These are phyloP conservation scores for Stephania japonica DNA, from an alignment of 164 flowering plant genomes.

Conservation along the genomic window DNA sequence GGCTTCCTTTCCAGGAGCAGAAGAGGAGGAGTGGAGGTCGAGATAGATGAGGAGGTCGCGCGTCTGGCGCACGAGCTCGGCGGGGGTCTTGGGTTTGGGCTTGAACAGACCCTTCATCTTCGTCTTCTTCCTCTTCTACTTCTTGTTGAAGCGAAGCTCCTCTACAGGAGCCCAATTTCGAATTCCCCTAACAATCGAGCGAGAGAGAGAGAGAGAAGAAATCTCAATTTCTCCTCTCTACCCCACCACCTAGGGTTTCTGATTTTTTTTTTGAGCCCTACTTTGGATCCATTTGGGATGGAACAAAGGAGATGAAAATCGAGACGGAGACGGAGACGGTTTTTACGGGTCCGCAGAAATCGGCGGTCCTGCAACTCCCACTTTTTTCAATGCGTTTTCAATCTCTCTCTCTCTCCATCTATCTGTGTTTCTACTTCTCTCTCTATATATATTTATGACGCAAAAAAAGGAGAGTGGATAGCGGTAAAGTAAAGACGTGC, in stretches of 20 bases:
- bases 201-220: not conserved
- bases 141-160: not conserved
- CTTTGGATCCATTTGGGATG: not conserved
- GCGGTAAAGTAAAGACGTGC: too few species aligned
- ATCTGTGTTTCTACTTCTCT: too few species aligned
- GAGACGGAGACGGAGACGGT: not conserved
- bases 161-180: not conserved
- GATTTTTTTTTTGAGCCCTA: not conserved
- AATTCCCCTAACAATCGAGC: not conserved
- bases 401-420: not conserved
- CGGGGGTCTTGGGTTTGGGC: conserved; percentile 61
- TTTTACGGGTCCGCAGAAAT: not conserved
- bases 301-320: not conserved
- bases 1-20: conserved; percentile 25
- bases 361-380: not conserved
- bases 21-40: conserved; percentile 21
- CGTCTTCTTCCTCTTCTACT: not conserved
- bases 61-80: conserved; percentile 48
- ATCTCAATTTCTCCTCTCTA: not conserved
- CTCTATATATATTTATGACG: too few species aligned
- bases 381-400: not conserved
- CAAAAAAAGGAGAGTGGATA: too few species aligned
- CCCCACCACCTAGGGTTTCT: not conserved
- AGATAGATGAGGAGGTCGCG: conserved; percentile 52
- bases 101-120: conserved; percentile 64